Evolutionary conservation across 768 basidiomycete genomes (phyloP).

Genomic region (Kockovaella imperatae): DNA sequence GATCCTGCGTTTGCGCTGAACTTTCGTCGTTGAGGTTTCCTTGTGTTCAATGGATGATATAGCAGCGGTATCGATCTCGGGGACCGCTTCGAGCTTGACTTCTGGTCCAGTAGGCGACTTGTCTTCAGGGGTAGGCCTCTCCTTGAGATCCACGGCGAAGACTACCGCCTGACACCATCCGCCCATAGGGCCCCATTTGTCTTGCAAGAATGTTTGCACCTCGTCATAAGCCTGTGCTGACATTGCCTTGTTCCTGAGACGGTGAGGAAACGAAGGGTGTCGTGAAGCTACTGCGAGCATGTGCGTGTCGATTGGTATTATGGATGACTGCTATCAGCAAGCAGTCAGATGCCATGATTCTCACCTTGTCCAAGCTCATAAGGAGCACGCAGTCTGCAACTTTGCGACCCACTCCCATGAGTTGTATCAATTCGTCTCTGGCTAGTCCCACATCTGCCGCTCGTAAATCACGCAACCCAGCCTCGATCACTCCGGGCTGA

Average conservation of each 20-base stretch:
- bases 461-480: conserved; percentile 42
- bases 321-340: conserved; percentile 54
- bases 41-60: too few relatives aligned
- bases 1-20: too few relatives aligned
- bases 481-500: conserved; percentile 16
- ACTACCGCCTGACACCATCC: conserved; percentile 45
- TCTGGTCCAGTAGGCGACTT: too few relatives aligned
- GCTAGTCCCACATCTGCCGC: conserved; percentile 53
- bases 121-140: background rate
- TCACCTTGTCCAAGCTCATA: conserved; percentile 85
- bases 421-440: conserved; percentile 64
- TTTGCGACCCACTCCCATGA: conserved; percentile 89
- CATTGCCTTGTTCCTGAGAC: conserved; percentile 36
- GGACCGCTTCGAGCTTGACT: too few relatives aligned
- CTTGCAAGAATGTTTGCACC: conserved; percentile 33
- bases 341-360: conserved; percentile 1
- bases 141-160: conserved; percentile 41
- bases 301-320: conserved; percentile 93
- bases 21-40: too few relatives aligned
- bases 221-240: conserved; percentile 38
- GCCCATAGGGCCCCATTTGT: conserved; percentile 39
- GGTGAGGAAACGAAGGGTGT: conserved; percentile 40
- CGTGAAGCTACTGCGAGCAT: conserved; percentile 72
- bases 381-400: conserved; percentile 91
- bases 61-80: too few relatives aligned